These are phyloP conservation scores for Pseudogymnoascus destructans DNA, from an alignment of 2,329 filamentous ascomycete genomes.

Conservation along the genomic window DNA sequence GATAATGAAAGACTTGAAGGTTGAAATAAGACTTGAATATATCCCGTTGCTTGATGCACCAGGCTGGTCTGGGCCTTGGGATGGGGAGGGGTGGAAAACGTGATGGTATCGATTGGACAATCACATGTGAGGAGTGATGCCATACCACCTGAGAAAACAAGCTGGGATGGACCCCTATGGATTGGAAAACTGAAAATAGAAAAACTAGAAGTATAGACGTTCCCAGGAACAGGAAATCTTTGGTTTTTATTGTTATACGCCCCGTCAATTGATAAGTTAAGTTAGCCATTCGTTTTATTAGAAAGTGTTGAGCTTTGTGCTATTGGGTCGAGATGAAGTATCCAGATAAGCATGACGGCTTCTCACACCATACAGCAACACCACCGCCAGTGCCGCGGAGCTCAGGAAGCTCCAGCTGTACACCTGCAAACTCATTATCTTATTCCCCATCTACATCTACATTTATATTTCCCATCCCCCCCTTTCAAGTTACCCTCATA, in stretches of 20 bases:
- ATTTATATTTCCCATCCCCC: not conserved
- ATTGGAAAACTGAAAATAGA: not conserved
- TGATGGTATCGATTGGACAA: not conserved
- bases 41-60: not conserved
- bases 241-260: not conserved
- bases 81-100: not conserved
- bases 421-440: not conserved
- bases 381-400: not conserved
- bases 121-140: slow-evolving; percentile 3
- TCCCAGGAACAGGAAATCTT: not conserved
- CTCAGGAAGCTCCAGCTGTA: not conserved
- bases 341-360: not conserved
- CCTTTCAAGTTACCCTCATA: not conserved
- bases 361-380: not conserved
- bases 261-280: not conserved
- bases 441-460: not conserved
- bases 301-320: not conserved
- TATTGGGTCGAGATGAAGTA: not conserved
- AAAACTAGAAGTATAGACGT: not conserved
- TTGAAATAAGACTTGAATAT: not conserved
- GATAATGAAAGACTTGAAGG: not conserved
- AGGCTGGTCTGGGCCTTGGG: not conserved
- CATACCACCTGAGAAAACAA: not conserved
- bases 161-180: not conserved
- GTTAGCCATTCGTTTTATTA: not conserved